Percentiles rank a stretch among this genome's conserved stretches.
These are phyloP conservation scores for Hericium rajendrae DNA, from an alignment of 768 basidiomycete species.

Conservation along the genomic window DNA sequence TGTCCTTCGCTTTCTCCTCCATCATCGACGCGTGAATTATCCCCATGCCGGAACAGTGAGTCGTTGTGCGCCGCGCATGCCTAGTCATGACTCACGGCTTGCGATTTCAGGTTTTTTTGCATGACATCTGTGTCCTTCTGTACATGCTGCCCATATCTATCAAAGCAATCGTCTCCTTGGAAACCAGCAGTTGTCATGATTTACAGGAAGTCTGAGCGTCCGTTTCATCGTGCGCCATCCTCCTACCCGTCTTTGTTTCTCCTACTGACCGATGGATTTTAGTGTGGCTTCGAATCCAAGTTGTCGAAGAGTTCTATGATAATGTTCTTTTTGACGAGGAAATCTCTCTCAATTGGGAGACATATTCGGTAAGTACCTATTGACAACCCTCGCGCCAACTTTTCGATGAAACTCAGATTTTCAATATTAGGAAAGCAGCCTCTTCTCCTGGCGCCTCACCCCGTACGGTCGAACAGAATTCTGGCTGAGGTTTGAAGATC, in stretches of 20 bases:
- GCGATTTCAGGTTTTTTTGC: neutral
- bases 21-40: no score
- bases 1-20: no score
- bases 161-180: neutral
- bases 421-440: neutral
- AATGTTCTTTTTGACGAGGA: neutral
- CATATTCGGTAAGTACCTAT: neutral
- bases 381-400: no score
- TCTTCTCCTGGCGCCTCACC: neutral
- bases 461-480: neutral
- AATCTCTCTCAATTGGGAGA: neutral
- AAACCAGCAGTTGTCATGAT: neutral
- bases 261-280: neutral
- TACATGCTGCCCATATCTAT: neutral
- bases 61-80: no score
- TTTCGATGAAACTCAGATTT: neutral
- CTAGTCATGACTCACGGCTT: no score
- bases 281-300: neutral
- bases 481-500: neutral
- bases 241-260: neutral
- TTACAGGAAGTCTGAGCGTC: neutral
- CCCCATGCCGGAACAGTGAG: no score
- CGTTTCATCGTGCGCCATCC: neutral
- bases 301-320: neutral
- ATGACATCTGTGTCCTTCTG: neutral